Base-by-base conservation (phyloP, 805 yeast species). In the Yamadazyma sp. region DNA sequence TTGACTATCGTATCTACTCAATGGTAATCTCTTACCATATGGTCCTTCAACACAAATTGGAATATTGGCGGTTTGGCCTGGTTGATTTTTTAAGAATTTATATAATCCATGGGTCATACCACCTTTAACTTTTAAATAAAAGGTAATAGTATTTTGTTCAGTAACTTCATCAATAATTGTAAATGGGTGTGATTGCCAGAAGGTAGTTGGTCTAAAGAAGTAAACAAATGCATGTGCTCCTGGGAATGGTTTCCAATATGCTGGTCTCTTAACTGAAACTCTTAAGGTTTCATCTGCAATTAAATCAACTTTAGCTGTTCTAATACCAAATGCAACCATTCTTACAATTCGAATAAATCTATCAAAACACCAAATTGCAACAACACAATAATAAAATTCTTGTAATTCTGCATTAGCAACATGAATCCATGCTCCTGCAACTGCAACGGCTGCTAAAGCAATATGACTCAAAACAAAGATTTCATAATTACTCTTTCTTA, bases 401-500 rank as follows among this genome's bases (percentile, higher is more conserved):
- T 40, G 43, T 47, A 35, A 53, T 5, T 49, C 51, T 20, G 32
- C 31, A 47, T 53, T 49, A 18, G 30, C 29, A 39, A 55, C 51
- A 55, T 86, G 95, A 25, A 63, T 60, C 75, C 78, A 83, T 35
- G 74, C 69, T 60, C 80, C 36, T 65, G 81, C 49, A 67, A 75
- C 38, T 64, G 78, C 39, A 64, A 73, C 18, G 5, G 47, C 52
- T 4, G 64, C 67, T 11, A 56, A 45, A 13, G 55, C 33, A 27
- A 60, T 45, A 39, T 57, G 62, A 12, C 33, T 11, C 6, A 50
- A 22, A 13, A 56, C 33, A 33, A 57, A 45, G 23, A 47, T 14
- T 56, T 86, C 47, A 76, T 85, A 40, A 86, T 86, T 27, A 70
- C 84, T 26, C 68, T 80, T 29, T 81, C 86, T 58, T 86, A 85